phyloP scores from a whole-genome alignment of 495 filamentous ascomycete genomes.

The Daldinia grandis region DNA sequence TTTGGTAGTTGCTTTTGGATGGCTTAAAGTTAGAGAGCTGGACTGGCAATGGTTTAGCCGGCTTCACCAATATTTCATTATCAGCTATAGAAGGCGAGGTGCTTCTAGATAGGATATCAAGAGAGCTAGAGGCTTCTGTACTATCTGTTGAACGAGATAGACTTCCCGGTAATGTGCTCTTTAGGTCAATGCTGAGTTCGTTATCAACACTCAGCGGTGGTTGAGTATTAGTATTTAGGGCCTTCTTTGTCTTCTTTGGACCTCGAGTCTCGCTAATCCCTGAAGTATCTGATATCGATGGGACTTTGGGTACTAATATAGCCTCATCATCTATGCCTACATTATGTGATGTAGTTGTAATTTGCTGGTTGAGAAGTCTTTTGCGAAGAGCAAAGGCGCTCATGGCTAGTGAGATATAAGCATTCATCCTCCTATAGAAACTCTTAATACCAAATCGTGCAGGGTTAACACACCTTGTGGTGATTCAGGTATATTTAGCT shows the following conservation, averaged over 20 bases:
- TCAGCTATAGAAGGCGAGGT: slow-evolving; percentile 27
- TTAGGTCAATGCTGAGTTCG: neutral
- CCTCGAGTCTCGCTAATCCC: slow-evolving; percentile 10
- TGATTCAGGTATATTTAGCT: slow-evolving; percentile 46
- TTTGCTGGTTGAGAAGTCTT: slow-evolving; percentile 46
- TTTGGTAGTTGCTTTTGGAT: slow-evolving; percentile 52
- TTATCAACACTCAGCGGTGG: slow-evolving; percentile 19
- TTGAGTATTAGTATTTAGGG: neutral
- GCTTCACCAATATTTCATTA: slow-evolving; percentile 29
- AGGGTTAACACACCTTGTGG: slow-evolving; percentile 43
- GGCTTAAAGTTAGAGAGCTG: slow-evolving; percentile 57
- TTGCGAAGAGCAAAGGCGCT: slow-evolving; percentile 62
- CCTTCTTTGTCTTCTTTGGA: slow-evolving; percentile 17
- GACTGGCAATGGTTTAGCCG: slow-evolving; percentile 23
- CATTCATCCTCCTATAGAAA: slow-evolving; percentile 6
- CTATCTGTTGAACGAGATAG: neutral
- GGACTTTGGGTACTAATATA: neutral
- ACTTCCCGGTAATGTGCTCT: neutral
- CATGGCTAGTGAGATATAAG: slow-evolving; percentile 46
- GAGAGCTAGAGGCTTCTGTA: neutral
- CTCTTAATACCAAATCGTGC: neutral
- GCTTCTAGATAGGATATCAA: slow-evolving; percentile 17
- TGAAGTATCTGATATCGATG: neutral
- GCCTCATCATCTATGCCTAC: neutral
- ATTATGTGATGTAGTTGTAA: slow-evolving; percentile 6